Percentiles rank a stretch among this genome's conserved stretches.
phyloP scores from a whole-genome alignment of 768 basidiomycete species.

The Chiua virens region DNA sequence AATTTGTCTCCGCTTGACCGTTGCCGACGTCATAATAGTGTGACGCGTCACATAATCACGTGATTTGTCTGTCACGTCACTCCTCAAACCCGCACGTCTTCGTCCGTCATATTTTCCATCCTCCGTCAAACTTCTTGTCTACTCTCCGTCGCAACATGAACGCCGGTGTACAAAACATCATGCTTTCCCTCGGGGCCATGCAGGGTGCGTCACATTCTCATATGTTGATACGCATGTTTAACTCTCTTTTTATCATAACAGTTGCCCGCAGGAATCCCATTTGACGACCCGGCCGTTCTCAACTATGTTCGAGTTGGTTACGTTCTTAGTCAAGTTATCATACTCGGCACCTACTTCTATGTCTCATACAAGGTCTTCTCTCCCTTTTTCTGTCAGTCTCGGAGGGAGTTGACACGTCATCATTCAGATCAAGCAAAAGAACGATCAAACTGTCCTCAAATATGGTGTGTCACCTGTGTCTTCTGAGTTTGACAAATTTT shows the following conservation, averaged over 20 bases:
- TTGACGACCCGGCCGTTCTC: conserved; percentile 84
- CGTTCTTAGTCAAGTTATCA: conserved; percentile 67
- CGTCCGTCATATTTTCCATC: conserved; percentile 1
- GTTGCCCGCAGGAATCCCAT: conserved; percentile 90
- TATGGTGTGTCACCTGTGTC: conserved; percentile 61
- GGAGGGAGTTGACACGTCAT: conserved; percentile 17
- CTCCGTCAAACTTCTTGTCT: conserved; percentile 8
- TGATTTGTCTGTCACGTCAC: not conserved
- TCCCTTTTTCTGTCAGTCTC: not conserved
- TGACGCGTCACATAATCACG: conserved; percentile 13
- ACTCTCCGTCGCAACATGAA: conserved; percentile 51
- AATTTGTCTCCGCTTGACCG: not conserved
- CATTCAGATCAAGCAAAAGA: conserved; percentile 85
- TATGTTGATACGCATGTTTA: not conserved
- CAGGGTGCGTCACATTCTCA: conserved; percentile 52
- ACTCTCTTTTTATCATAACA: conserved; percentile 30
- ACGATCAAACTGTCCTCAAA: conserved; percentile 94
- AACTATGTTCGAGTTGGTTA: conserved; percentile 85
- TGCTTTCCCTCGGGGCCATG: conserved; percentile 92
- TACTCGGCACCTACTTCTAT: conserved; percentile 78
- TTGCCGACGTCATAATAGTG: conserved; percentile 24
- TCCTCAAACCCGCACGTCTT: not conserved
- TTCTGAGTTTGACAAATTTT: not conserved
- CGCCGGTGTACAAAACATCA: conserved; percentile 75
- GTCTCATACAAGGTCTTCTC: conserved; percentile 61